These are phyloP conservation scores for Papilionanthe hybrid DNA, from an alignment of 116 monocot genomes.

Conservation along the genomic window DNA sequence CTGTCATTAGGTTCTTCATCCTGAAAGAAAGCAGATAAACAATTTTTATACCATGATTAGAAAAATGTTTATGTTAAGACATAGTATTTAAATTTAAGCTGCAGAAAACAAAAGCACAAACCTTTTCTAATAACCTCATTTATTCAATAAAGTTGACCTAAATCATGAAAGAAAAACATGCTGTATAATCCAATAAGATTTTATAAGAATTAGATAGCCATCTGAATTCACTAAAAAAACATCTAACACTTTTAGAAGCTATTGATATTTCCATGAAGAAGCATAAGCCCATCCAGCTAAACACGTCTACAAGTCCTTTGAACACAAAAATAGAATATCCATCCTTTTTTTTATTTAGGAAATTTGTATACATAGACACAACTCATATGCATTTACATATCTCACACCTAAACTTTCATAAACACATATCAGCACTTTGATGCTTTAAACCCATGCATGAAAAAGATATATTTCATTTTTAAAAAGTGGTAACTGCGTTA, in stretches of 20 bases:
- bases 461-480: too few relatives aligned
- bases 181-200: neutral
- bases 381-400: too few relatives aligned
- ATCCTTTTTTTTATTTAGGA: too few relatives aligned
- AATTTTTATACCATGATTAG: neutral
- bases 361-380: too few relatives aligned
- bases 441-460: too few relatives aligned
- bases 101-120: neutral
- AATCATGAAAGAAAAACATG: neutral
- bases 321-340: neutral
- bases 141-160: neutral
- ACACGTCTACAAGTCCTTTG: neutral
- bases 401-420: too few relatives aligned
- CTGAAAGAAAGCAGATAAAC: slow-evolving; percentile 23
- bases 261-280: neutral
- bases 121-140: neutral
- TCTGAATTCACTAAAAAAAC: neutral
- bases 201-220: neutral
- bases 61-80: neutral
- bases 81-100: neutral
- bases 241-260: neutral
- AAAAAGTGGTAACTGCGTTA: too few relatives aligned
- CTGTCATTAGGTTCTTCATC: slow-evolving; percentile 87
- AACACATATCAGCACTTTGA: too few relatives aligned
- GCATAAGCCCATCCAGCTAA: neutral